These are phyloP conservation scores for Aurantiochytrium sp. DNA, from an alignment of 108 stramenopile genomes.

Conservation along the genomic window DNA sequence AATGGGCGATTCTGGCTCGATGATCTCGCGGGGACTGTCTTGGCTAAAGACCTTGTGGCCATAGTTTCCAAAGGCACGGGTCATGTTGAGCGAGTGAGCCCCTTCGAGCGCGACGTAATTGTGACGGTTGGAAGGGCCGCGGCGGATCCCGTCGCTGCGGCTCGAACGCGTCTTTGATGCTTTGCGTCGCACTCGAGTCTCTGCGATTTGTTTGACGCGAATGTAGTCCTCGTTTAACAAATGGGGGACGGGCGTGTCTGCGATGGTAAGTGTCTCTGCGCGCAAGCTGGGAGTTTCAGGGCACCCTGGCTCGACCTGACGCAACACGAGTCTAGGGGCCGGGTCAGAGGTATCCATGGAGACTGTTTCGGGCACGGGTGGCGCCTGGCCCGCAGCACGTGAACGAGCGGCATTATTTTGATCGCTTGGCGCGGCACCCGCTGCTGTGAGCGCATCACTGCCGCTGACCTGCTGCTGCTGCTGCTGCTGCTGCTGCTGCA, in stretches of 20 bases:
- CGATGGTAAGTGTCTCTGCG: background rate
- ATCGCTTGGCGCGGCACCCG: too few relatives aligned
- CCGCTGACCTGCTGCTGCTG: too few relatives aligned
- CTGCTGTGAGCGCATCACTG: too few relatives aligned
- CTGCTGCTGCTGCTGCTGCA: too few relatives aligned
- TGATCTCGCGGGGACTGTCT: background rate
- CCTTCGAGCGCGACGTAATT: conserved; percentile 12
- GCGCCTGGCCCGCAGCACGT: too few relatives aligned
- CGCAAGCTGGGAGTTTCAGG: background rate
- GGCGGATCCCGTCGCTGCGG: background rate
- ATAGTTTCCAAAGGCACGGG: conserved; percentile 1
- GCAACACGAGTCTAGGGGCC: background rate
- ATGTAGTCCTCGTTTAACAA: background rate
- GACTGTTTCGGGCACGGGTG: background rate
- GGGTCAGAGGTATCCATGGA: background rate
- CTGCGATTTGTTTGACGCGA: conserved; percentile 12
- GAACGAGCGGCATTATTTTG: too few relatives aligned
- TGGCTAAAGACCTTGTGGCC: conserved; percentile 13
- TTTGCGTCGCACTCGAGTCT: background rate
- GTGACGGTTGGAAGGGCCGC: background rate
- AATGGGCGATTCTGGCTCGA: background rate
- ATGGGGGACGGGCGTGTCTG: background rate
- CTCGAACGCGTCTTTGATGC: background rate
- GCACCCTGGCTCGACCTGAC: background rate
- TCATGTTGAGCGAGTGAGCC: conserved; percentile 5